These are phyloP conservation scores for Vitis amurensis DNA, from an alignment of 164 flowering plant genomes.

Conservation along the genomic window DNA sequence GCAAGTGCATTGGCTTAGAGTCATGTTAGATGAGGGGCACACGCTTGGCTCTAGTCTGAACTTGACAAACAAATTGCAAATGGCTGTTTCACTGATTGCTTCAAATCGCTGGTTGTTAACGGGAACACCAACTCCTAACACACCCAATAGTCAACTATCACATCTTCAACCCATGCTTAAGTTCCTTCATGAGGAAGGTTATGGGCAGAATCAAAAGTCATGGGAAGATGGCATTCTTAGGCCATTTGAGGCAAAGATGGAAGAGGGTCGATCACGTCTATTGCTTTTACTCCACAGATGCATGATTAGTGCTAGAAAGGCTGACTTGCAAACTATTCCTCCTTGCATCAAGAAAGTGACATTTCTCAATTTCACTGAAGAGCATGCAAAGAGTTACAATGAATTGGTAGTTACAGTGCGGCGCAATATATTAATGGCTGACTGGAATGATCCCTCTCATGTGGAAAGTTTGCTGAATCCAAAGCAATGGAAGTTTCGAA, in stretches of 20 bases:
- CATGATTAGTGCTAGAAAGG: slow-evolving; percentile 97
- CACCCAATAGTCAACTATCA: slow-evolving; percentile 88
- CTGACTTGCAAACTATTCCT: slow-evolving; percentile 75
- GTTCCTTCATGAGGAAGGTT: slow-evolving; percentile 87
- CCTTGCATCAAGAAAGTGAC: slow-evolving; percentile 87
- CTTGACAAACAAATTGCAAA: slow-evolving; percentile 91
- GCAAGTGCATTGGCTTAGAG: slow-evolving; percentile 96
- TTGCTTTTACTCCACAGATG: slow-evolving; percentile 73
- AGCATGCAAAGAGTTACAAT: slow-evolving; percentile 89
- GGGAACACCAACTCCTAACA: slow-evolving; percentile 95
- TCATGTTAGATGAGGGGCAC: slow-evolving; percentile 95
- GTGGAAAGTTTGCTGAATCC: slow-evolving; percentile 92
- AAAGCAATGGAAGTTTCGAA: slow-evolving; percentile 94
- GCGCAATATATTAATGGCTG: slow-evolving; percentile 92
- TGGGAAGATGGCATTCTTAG: slow-evolving; percentile 91
- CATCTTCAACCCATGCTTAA: slow-evolving; percentile 86
- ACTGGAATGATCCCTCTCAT: slow-evolving; percentile 99
- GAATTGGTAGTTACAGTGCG: slow-evolving; percentile 91
- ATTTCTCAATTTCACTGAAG: slow-evolving; percentile 65
- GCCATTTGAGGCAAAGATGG: slow-evolving; percentile 95
- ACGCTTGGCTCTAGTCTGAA: slow-evolving; percentile 92
- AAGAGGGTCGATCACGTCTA: slow-evolving; percentile 79
- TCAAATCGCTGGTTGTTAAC: slow-evolving; percentile 87
- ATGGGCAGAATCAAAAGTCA: slow-evolving; percentile 73
- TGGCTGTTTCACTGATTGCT: slow-evolving; percentile 78